Base-by-base conservation (phyloP, 1,284 basidiomycete genomes). In the Trichosporon sp. region DNA sequence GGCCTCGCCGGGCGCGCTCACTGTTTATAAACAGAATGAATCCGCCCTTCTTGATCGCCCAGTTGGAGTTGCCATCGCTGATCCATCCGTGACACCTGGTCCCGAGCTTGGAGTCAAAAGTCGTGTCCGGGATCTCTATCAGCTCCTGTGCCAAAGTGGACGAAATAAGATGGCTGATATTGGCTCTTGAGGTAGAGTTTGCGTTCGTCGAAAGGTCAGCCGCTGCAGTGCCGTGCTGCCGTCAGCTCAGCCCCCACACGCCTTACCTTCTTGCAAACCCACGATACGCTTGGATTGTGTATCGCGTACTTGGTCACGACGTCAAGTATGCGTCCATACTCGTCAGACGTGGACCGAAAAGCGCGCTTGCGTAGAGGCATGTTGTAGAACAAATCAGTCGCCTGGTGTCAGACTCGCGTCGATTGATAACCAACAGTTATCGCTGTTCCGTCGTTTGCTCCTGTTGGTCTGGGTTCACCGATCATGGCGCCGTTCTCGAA, bases 11-110 rank as follows among this genome's bases (percentile, higher is more conserved):
- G 13, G 4, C 8, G n/a, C 11, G 85, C 91, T 72, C 74, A 97
- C 95, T 91, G 78, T 99, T 99, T 79, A 99, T 98, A 82, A 99
- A 99, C n/a, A 98, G 86, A 0, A 99, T 84, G 77, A 96, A 92
- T 0, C 79, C 78, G 12, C 80, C 80, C 64, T 89, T 86, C 77
- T 92, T 93, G 23, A 11, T 9, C 81, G 96, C 96, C 3, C 89
- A 90, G 77, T 92, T 92, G 78, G 93, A 94, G 77, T 95, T 97
- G 0, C 92, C 90, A 75, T 89, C 93, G 5, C 92, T 96, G 75
- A 93, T 90, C 79, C 91, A 89, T 0, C 89, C 90, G 64, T 65
- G 91, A 87, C 8, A 90, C 88, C 44, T 85, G 85, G 90, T 82
- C 7, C 80, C 80, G 56, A 78, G 84, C 75, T 86, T 86, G 69